These are phyloP conservation scores for Cardiospermum halicacabum DNA, from an alignment of 345 rosid genomes.

Conservation along the genomic window DNA sequence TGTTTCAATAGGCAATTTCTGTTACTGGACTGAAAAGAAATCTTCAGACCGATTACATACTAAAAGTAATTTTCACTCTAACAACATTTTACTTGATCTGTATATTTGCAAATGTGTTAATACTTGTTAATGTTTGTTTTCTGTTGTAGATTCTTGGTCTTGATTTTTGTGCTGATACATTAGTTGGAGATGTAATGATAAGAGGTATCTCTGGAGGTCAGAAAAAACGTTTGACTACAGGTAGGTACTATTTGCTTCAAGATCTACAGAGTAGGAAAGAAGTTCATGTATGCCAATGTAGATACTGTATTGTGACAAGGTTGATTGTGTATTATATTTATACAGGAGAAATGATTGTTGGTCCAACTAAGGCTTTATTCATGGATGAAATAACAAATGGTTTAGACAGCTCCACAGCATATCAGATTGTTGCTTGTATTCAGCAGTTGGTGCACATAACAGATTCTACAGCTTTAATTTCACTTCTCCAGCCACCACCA, in stretches of 20 bases:
- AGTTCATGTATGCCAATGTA: no score
- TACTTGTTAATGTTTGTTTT: neutral
- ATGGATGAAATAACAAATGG: conserved; percentile 77
- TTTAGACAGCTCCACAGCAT: conserved; percentile 62
- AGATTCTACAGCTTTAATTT: conserved; percentile 48
- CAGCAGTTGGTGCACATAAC: conserved; percentile 54
- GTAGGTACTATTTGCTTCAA: no score
- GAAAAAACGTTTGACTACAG: conserved; percentile 46
- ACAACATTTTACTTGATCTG: neutral
- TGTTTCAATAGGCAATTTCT: conserved; percentile 37
- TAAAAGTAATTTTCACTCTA: conserved; percentile 29
- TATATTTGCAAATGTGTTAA: neutral
- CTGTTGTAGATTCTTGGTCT: conserved; percentile 38
- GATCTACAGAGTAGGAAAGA: no score
- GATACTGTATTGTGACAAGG: neutral
- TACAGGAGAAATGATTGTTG: conserved; percentile 70
- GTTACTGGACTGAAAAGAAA: conserved; percentile 32
- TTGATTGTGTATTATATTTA: neutral
- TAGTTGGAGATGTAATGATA: conserved; percentile 41
- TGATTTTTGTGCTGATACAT: conserved; percentile 43
- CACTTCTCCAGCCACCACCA: conserved; percentile 72
- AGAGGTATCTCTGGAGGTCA: conserved; percentile 55
- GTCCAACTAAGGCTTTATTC: conserved; percentile 55
- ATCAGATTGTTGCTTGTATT: conserved; percentile 52
- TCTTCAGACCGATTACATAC: conserved; percentile 46